Evolutionary conservation across 1,139 yeast genomes (phyloP).

Genomic region (Scheffersomyces insectosa): DNA sequence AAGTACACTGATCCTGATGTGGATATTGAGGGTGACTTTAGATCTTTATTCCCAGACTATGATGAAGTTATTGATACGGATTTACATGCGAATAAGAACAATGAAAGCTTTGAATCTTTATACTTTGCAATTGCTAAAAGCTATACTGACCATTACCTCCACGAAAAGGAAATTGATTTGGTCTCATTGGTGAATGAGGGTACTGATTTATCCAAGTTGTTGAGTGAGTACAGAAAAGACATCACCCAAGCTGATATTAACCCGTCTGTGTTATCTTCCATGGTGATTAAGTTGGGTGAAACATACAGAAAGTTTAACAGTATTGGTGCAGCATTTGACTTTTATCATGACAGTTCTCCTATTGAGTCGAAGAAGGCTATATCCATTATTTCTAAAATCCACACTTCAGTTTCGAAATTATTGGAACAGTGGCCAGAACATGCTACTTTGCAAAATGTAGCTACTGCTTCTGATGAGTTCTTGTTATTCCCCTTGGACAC

Average conservation of each 20-base stretch:
- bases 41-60: conserved; percentile 78
- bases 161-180: conserved; percentile 16
- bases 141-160: conserved; percentile 30
- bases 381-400: conserved; percentile 48
- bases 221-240: conserved; percentile 18
- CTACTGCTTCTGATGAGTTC: conserved; percentile 68
- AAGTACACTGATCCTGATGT: conserved; percentile 62
- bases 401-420: conserved; percentile 47
- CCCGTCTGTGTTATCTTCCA: conserved; percentile 41
- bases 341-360: conserved; percentile 67
- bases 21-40: conserved; percentile 75
- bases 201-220: conserved; percentile 29
- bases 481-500: conserved; percentile 60
- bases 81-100: conserved; percentile 10
- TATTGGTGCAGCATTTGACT: conserved; percentile 44
- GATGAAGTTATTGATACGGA: conserved; percentile 59
- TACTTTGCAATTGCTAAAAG: conserved; percentile 30
- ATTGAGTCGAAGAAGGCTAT: conserved; percentile 65
- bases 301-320: conserved; percentile 20
- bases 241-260: conserved; percentile 24
- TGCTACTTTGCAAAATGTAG: conserved; percentile 75
- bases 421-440: conserved; percentile 91
- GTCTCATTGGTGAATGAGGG: conserved; percentile 44
- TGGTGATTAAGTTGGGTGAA: conserved; percentile 39
- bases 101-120: conserved; percentile 26